Evolutionary conservation across 257 asterid genomes (phyloP).

Genomic region (Plantago ovata): DNA sequence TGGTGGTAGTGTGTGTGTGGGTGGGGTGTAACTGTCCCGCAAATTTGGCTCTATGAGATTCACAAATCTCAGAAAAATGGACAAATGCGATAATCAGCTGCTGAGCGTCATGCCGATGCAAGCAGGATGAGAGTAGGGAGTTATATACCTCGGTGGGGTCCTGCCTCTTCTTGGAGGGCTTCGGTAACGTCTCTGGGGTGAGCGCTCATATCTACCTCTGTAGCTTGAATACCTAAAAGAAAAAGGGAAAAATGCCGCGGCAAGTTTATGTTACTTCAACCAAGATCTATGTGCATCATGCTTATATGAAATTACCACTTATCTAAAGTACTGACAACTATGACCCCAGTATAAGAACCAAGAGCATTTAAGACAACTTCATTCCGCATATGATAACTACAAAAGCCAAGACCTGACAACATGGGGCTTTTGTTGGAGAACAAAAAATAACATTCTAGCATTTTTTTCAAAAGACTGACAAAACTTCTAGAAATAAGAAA

Average conservation of each 20-base stretch:
- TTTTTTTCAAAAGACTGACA: too few species aligned
- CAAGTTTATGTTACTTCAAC: background rate
- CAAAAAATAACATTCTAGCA: too few species aligned
- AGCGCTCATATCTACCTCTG: conserved; percentile 56
- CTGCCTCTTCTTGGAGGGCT: conserved; percentile 79
- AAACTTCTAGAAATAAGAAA: too few species aligned
- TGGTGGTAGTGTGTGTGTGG: too few species aligned
- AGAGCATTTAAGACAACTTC: too few species aligned
- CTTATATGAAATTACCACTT: background rate
- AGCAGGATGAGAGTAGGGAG: conserved; percentile 5
- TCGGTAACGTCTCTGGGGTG: conserved; percentile 63
- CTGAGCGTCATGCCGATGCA: background rate
- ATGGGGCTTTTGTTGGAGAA: too few species aligned
- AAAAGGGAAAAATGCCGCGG: conserved; percentile 3
- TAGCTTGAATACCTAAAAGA: conserved; percentile 60
- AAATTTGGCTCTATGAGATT: background rate
- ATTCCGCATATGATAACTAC: too few species aligned
- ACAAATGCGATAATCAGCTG: background rate
- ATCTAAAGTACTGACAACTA: too few species aligned
- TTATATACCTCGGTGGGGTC: conserved; percentile 82
- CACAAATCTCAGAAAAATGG: background rate
- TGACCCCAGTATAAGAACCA: too few species aligned
- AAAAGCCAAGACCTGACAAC: too few species aligned
- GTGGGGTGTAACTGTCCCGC: too few species aligned
- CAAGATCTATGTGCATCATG: background rate